Evolutionary conservation across 768 basidiomycete species (phyloP), one percentile per base, ranked within the genome.

Genomic region (Cyathus striatus): DNA sequence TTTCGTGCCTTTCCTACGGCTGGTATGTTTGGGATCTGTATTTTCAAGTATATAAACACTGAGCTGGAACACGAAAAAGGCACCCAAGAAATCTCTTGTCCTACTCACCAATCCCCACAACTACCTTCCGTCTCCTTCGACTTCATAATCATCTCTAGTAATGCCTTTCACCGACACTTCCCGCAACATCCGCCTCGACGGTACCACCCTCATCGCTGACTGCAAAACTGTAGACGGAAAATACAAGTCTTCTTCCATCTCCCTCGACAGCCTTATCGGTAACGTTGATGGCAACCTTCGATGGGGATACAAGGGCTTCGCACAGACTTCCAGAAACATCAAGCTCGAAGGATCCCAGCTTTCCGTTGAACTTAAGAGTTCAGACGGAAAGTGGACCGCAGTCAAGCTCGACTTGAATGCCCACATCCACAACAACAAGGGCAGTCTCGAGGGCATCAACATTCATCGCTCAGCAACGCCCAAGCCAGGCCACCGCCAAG

Each of bases 161-260:
- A 36, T 36, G 35, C 35, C 35, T 36, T 36, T 36, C 35, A 36
- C 35, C 35, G 35, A 36, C 17, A 13, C 12, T 18, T 36, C 13
- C 35, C 10, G 18, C 13, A 36, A 20, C 35, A 9, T 36, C 17
- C 13, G 9, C 9, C 35, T 36, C 35, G 18, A 12, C 17, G 35
- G 35, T 9, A 13, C 35, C 17, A 9, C 9, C 10, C 17, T 36
- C 12, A 13, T 18, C 17, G 35, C 35, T 9, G 35, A 36, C 9
- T 36, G 35, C 35, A 13, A 13, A 18, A 9, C 9, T 12, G 17
- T 9, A 9, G 35, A 36, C 17, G 20, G 20, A 12, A 36, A 3
- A 18, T 36, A 36, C 17, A 36, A 36, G 18, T 18, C 35, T 13
- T 12, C 35, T 18, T 13, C 35, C 9, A 36, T 36, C 35, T 18